phyloP scores from a whole-genome alignment of 257 asterid species.

The Solanum tarapatanum region DNA sequence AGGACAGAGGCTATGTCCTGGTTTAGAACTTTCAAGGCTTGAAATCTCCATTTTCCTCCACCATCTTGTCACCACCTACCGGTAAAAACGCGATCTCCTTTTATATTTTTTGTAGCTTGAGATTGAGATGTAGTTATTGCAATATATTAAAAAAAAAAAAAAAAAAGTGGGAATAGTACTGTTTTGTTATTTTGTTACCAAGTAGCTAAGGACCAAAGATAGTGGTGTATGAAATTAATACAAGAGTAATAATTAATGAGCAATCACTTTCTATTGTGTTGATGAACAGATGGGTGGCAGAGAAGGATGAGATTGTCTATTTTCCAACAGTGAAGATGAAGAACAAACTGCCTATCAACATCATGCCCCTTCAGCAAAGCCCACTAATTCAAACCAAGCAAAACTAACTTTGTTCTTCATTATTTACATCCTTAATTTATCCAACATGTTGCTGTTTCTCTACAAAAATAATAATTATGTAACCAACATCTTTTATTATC shows the following conservation, averaged over 20 bases:
- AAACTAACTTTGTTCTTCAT: neutral
- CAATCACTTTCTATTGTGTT: conserved; percentile 8
- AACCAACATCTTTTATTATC: neutral
- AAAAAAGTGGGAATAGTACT: neutral
- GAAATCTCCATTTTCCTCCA: conserved; percentile 87
- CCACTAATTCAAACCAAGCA: neutral
- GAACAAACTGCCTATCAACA: conserved; percentile 78
- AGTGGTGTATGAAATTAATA: neutral
- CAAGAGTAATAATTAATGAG: neutral
- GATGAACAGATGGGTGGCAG: conserved; percentile 66
- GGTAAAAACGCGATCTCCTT: conserved; percentile 18
- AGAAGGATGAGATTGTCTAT: conserved; percentile 67
- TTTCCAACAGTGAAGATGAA: conserved; percentile 90
- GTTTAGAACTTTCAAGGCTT: conserved; percentile 83
- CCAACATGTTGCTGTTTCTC: neutral
- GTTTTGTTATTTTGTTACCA: neutral
- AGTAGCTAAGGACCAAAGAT: neutral
- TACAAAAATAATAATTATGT: neutral
- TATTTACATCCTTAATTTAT: neutral
- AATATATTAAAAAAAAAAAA: no score
- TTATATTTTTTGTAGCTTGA: neutral
- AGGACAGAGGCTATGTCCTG: conserved; percentile 96
- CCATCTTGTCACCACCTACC: conserved; percentile 65
- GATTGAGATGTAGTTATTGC: neutral
- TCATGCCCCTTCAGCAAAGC: conserved; percentile 31